These are phyloP conservation scores for Sugiyamaella pinicola DNA, from an alignment of 1,139 yeast genomes.

Conservation along the genomic window DNA sequence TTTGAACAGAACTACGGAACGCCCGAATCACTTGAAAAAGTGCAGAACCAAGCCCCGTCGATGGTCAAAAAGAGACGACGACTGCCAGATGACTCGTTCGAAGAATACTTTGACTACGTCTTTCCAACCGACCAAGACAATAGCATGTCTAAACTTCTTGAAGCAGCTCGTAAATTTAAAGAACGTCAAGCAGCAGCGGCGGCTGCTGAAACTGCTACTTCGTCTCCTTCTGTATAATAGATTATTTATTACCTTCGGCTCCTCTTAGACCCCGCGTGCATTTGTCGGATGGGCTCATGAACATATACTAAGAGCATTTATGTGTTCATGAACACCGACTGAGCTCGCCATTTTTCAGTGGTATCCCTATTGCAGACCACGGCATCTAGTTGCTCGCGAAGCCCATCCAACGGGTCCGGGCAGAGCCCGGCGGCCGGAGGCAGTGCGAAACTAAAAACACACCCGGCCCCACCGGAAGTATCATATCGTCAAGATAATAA, in stretches of 20 bases:
- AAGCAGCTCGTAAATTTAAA: conserved; percentile 66
- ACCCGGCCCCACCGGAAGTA: no score
- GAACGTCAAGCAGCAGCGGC: conserved; percentile 21
- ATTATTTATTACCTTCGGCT: neutral
- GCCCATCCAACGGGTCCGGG: neutral
- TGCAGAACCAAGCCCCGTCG: conserved; percentile 58
- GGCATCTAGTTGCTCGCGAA: no score
- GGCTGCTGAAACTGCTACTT: no score
- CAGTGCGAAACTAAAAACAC: no score
- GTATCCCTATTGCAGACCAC: no score
- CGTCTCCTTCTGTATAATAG: conserved; percentile 7
- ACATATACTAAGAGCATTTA: no score
- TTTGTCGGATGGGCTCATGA: no score
- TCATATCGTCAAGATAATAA: neutral
- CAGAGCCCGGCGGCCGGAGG: no score
- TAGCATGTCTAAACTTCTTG: conserved; percentile 55
- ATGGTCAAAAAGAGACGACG: conserved; percentile 53
- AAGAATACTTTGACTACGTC: conserved; percentile 63
- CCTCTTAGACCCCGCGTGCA: no score
- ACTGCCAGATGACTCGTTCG: conserved; percentile 52
- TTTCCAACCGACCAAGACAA: conserved; percentile 55
- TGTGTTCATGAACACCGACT: no score
- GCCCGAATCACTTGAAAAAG: conserved; percentile 41
- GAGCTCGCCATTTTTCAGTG: no score
- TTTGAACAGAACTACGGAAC: conserved; percentile 71